Conservation (phyloP, 139 green algal species). For the Haematococcus lacustris region DNA sequence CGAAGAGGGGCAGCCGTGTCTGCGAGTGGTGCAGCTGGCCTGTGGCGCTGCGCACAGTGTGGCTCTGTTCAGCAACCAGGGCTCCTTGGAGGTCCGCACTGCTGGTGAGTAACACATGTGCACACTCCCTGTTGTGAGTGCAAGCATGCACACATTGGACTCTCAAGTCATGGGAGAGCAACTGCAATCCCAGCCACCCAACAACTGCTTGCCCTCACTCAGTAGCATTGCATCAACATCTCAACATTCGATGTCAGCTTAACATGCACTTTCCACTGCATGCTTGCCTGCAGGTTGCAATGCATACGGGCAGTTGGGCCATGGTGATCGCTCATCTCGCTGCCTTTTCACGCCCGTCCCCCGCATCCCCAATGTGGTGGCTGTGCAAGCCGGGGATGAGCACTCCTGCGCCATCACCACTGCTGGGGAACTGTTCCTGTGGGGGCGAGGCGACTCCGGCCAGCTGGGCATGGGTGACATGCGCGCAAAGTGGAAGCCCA, state of each 20-base stretch:
- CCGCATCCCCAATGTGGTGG: conserved; percentile 28
- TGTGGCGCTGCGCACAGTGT: conserved; percentile 53
- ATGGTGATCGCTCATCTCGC: conserved; percentile 33
- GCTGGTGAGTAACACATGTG: too few relatives aligned
- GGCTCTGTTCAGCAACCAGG: conserved; percentile 42
- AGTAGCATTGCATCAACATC: too few relatives aligned
- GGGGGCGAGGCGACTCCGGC: conserved; percentile 69
- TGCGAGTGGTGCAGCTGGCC: conserved; percentile 47
- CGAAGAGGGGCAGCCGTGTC: conserved; percentile 9
- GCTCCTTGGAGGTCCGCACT: conserved; percentile 39
- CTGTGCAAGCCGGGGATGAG: conserved; percentile 57
- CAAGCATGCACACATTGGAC: too few relatives aligned
- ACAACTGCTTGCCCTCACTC: too few relatives aligned
- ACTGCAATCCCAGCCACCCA: too few relatives aligned
- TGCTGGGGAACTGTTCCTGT: conserved; percentile 56
- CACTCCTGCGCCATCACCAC: conserved; percentile 57
- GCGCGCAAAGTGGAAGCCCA: conserved; percentile 44
- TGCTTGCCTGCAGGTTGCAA: conserved; percentile 44
- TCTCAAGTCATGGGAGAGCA: too few relatives aligned
- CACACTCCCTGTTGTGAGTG: too few relatives aligned
- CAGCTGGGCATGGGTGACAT: conserved; percentile 72
- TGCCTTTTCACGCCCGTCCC: conserved; percentile 33
- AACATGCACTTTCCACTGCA: too few relatives aligned
- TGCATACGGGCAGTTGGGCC: conserved; percentile 70
- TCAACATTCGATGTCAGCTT: too few relatives aligned